Evolutionary conservation across 1,284 basidiomycete species (phyloP).

Genomic region (Neolentinus lepideus): DNA sequence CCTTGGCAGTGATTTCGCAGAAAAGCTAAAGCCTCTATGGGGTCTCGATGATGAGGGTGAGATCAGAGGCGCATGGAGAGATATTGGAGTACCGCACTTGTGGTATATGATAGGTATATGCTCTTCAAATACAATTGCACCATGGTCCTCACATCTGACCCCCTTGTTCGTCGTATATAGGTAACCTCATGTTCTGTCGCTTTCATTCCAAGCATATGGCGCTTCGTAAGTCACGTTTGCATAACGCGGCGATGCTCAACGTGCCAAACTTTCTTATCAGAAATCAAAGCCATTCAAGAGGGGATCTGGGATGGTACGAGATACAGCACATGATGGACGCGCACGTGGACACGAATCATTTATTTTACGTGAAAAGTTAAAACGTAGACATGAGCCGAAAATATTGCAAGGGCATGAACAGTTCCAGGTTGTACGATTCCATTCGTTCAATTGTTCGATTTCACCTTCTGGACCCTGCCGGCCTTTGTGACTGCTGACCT

Average conservation of each 20-base stretch:
- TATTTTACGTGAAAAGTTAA: background rate
- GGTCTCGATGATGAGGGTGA: conserved; percentile 52
- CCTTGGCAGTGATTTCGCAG: conserved; percentile 39
- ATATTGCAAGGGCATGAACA: too few species aligned
- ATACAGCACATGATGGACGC: conserved; percentile 19
- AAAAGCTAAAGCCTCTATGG: conserved; percentile 45
- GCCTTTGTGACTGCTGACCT: too few species aligned
- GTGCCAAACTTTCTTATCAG: conserved; percentile 18
- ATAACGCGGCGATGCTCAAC: background rate
- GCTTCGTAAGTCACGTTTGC: conserved; percentile 35
- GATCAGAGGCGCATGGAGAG: conserved; percentile 40
- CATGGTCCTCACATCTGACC: background rate
- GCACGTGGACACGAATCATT: background rate
- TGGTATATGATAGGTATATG: conserved; percentile 51
- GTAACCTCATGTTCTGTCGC: conserved; percentile 45
- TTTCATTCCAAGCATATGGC: conserved; percentile 55
- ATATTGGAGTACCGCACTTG: conserved; percentile 40
- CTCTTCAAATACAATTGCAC: background rate
- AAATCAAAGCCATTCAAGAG: conserved; percentile 55
- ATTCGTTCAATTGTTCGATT: too few species aligned
- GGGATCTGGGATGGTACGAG: conserved; percentile 36
- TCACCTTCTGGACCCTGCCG: too few species aligned
- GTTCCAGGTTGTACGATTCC: too few species aligned
- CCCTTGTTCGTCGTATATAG: conserved; percentile 18
- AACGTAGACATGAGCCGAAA: background rate